These are phyloP conservation scores for Aspergillus conjunctus DNA, from an alignment of 495 filamentous ascomycete species.

Conservation along the genomic window DNA sequence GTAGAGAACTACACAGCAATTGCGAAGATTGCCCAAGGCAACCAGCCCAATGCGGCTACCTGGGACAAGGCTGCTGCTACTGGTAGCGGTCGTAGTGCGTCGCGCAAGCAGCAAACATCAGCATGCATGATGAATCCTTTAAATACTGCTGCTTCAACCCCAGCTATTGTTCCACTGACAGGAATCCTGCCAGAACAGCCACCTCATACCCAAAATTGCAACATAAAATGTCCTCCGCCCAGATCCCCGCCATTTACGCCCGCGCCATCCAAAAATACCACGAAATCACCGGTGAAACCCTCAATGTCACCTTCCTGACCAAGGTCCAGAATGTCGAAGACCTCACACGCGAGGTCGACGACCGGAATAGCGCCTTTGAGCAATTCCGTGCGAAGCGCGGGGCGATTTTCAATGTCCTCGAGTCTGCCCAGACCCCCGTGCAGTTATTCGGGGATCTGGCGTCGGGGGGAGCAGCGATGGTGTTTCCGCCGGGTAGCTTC, in stretches of 20 bases:
- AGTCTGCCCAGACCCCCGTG: slow-evolving; percentile 29
- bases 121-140: too few relatives aligned
- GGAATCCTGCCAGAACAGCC: too few relatives aligned
- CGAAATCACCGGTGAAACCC: slow-evolving; percentile 17
- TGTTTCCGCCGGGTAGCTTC: slow-evolving; percentile 31
- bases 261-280: slow-evolving; percentile 15
- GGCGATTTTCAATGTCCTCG: slow-evolving; percentile 20
- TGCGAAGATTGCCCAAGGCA: too few relatives aligned
- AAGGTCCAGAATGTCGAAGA: slow-evolving; percentile 18
- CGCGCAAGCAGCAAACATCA: too few relatives aligned
- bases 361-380: slow-evolving; percentile 17
- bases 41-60: too few relatives aligned
- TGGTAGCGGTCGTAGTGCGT: too few relatives aligned
- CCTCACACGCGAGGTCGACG: slow-evolving; percentile 19
- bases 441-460: slow-evolving; percentile 33
- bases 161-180: too few relatives aligned
- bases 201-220: too few relatives aligned
- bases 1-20: too few relatives aligned
- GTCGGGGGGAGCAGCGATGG: slow-evolving; percentile 27
- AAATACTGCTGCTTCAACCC: too few relatives aligned
- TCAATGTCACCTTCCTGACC: slow-evolving; percentile 1
- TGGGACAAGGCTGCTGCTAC: too few relatives aligned
- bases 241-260: slow-evolving; percentile 18
- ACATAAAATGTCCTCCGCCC: too few relatives aligned
- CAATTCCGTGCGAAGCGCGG: slow-evolving; percentile 28